Evolutionary conservation across 495 filamentous ascomycete genomes (phyloP), one percentile per base, ranked within the genome.

Genomic region (Aspergillus carlsbadensis): DNA sequence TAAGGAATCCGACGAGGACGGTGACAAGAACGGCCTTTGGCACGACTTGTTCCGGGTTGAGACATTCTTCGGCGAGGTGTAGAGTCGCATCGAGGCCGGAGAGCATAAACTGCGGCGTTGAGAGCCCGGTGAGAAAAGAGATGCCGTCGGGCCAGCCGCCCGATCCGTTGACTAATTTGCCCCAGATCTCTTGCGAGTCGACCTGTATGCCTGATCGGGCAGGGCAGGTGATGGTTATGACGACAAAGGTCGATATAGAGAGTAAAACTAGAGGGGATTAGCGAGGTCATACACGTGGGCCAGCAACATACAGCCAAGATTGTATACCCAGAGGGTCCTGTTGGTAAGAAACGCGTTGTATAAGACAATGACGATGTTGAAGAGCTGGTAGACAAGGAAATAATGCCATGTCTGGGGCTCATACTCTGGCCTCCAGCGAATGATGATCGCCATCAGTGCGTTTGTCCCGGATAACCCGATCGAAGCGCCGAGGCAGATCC

Each of bases 331-430:
- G 7, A 66, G 61, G 33, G 68, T 68, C 33, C 54, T 62, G 21
- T 61, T 61, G n/a, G 68, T 61, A 0, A 67, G 15, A 29, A 68
- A 68, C 1, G 68, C 41, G 29, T 73, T 73, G 51, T 69, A 70
- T 0, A 61, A 10, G 10, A 70, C 57, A 33, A 65, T 47, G 5
- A 63, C 40, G 1, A 62, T 37, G 39, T 69, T 71, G n/a, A 67
- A 36, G 13, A 73, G 49, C 54, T 78, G 71, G 60, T 76, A 79
- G 3, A 76, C 67, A 0, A 78, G 68, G 57, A 79, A 76, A 21
- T 60, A 63, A 44, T 70, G 69, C 66, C 68, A 74, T 13, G 57
- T 52, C 46, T 67, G 11, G 10, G 66, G 50, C 40, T 60, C 42
- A 49, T 70, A 70, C 40, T 36, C 53, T 15, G 54, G 56, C n/a